Percentiles rank a stretch among this genome's conserved stretches.
These are phyloP conservation scores for Evernia prunastri DNA, from an alignment of 495 filamentous ascomycete species.

Conservation along the genomic window DNA sequence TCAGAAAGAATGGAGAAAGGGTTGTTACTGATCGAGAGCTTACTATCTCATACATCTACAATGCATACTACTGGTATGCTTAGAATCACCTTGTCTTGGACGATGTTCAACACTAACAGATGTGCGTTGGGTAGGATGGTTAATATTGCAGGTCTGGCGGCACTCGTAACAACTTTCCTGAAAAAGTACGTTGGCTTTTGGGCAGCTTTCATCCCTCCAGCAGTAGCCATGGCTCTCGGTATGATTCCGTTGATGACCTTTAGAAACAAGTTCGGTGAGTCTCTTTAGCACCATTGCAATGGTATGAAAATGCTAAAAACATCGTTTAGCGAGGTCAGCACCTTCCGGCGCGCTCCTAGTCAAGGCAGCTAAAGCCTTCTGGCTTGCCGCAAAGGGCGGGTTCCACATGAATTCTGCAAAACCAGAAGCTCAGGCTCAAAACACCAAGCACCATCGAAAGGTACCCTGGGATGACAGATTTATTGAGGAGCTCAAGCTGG, in stretches of 20 bases:
- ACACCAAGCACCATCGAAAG: slow-evolving; percentile 18
- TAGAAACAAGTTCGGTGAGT: slow-evolving; percentile 23
- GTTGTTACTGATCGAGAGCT: too few species aligned
- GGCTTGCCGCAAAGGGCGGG: slow-evolving; percentile 20
- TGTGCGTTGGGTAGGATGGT: too few species aligned
- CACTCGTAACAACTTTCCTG: slow-evolving; percentile 34
- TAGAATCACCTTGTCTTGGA: too few species aligned
- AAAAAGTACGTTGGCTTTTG: slow-evolving; percentile 44
- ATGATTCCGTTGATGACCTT: slow-evolving; percentile 32
- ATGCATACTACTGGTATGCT: too few species aligned
- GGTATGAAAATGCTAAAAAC: slow-evolving; percentile 10
- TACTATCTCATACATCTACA: too few species aligned
- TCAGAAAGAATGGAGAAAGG: too few species aligned
- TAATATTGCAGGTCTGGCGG: too few species aligned
- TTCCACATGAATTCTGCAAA: slow-evolving; percentile 30
- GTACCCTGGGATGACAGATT: slow-evolving; percentile 37
- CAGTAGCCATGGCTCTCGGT: slow-evolving; percentile 33
- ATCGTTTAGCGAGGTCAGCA: slow-evolving; percentile 34
- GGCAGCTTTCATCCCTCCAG: slow-evolving; percentile 41
- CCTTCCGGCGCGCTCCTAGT: slow-evolving; percentile 40
- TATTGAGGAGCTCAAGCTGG: slow-evolving; percentile 42
- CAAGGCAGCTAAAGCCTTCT: slow-evolving; percentile 33
- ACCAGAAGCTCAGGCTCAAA: slow-evolving; percentile 26
- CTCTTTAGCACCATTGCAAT: slow-evolving; percentile 9
- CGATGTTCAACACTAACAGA: too few species aligned